Evolutionary conservation across 805 yeast species (phyloP).

Genomic region (Vanderwaltozyma yarrowii): DNA sequence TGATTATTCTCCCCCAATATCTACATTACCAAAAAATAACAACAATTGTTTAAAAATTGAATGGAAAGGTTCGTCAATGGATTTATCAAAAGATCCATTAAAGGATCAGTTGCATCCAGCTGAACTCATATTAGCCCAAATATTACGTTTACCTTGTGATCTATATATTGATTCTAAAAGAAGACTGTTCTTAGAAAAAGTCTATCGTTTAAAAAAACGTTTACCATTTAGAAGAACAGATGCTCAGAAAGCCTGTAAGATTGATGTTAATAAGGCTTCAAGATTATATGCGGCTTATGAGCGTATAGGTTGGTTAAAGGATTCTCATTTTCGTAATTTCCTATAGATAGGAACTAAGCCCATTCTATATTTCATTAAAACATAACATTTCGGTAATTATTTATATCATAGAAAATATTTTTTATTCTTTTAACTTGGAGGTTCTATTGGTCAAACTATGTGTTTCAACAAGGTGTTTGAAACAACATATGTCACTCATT

Average conservation of each 20-base stretch:
- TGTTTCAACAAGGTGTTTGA: not conserved
- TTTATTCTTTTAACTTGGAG: not conserved
- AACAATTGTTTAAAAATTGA: conserved; percentile 71
- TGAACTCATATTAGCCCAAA: conserved; percentile 73
- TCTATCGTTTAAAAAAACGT: conserved; percentile 53
- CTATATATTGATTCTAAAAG: conserved; percentile 71
- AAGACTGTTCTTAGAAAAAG: conserved; percentile 80
- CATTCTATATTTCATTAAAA: too few relatives aligned
- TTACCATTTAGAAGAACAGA: conserved; percentile 88
- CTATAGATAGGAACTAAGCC: not conserved
- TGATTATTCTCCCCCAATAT: conserved; percentile 63
- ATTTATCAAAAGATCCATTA: conserved; percentile 66
- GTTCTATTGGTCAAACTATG: not conserved
- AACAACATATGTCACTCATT: not conserved
- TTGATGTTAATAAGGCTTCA: conserved; percentile 91
- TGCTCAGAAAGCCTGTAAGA: conserved; percentile 93
- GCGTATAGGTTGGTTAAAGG: conserved; percentile 83
- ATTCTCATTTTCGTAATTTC: conserved; percentile 41
- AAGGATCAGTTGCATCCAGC: conserved; percentile 73
- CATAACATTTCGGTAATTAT: too few relatives aligned
- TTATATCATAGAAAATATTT: too few relatives aligned
- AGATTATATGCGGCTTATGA: conserved; percentile 82
- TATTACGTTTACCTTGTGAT: conserved; percentile 73
- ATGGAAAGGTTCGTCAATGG: conserved; percentile 98
- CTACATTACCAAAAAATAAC: conserved; percentile 52